phyloP scores from a whole-genome alignment of 345 rosid species.

The Garcia nutans region DNA sequence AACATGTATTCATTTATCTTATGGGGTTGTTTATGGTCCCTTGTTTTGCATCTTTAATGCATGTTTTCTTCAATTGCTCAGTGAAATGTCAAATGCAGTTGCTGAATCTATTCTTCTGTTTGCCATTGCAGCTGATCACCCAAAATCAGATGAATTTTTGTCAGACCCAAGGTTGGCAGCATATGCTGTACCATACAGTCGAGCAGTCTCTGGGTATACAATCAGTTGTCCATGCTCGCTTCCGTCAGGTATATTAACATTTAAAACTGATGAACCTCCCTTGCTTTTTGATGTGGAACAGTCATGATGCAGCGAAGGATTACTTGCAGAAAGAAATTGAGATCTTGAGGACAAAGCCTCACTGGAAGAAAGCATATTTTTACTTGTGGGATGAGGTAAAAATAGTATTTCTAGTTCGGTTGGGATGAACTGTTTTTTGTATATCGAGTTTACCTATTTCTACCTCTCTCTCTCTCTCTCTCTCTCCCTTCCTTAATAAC shows the following conservation, averaged over 20 bases:
- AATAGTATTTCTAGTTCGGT: neutral
- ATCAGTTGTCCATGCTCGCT: constrained; percentile 31
- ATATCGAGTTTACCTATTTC: neutral
- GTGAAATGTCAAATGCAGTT: neutral
- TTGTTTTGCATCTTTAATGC: neutral
- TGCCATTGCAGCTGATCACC: constrained; percentile 70
- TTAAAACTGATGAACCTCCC: constrained; percentile 35
- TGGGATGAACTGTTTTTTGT: neutral
- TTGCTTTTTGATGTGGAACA: constrained; percentile 47
- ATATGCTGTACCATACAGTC: constrained; percentile 84
- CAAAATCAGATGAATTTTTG: constrained; percentile 81
- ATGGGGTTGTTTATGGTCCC: neutral
- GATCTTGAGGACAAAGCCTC: constrained; percentile 77
- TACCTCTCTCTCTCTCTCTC: neutral
- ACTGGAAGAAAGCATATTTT: constrained; percentile 97
- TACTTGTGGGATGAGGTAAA: constrained; percentile 97
- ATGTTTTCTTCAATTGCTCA: neutral
- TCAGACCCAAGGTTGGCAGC: constrained; percentile 93
- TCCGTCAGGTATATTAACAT: constrained; percentile 30
- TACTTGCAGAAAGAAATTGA: constrained; percentile 86
- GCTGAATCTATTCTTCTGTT: constrained; percentile 13
- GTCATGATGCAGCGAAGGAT: constrained; percentile 59
- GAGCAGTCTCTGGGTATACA: constrained; percentile 61
- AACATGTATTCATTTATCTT: neutral
- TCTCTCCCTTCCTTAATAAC: neutral